A percentile compares a stretch with the other conserved stretches of the same genome.
phyloP scores from a whole-genome alignment of 2,329 filamentous ascomycete species.

The Pseudopyrenochaeta lycopersici region DNA sequence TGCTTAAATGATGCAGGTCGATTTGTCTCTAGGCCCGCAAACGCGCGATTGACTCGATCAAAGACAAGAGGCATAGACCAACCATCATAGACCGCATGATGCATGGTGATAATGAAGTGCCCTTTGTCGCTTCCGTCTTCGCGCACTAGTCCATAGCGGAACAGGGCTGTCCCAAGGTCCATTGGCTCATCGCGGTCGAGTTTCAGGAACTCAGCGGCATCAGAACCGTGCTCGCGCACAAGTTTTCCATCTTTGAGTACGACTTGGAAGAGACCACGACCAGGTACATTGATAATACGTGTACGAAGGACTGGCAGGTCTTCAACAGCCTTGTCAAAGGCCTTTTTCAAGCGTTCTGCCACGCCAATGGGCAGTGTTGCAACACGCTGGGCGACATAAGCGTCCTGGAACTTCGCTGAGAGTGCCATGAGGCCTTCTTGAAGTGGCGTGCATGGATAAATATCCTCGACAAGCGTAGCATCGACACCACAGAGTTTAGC shows the following conservation, averaged over 20 bases:
- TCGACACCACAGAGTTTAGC: conserved; percentile 44
- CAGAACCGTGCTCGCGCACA: conserved; percentile 37
- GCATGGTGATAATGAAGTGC: conserved; percentile 60
- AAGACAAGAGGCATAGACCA: conserved; percentile 51
- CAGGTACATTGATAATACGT: conserved; percentile 48
- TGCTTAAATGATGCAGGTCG: conserved; percentile 53
- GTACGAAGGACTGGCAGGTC: conserved; percentile 52
- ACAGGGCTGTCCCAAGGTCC: conserved; percentile 51
- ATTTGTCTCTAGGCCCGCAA: conserved; percentile 32
- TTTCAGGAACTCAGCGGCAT: conserved; percentile 45
- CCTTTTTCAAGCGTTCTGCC: conserved; percentile 41
- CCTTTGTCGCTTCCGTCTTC: conserved; percentile 27
- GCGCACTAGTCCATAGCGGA: conserved; percentile 49
- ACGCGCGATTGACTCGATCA: conserved; percentile 45
- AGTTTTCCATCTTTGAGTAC: conserved; percentile 43
- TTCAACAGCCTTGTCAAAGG: conserved; percentile 47
- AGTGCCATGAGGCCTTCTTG: conserved; percentile 54
- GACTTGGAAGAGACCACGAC: conserved; percentile 51
- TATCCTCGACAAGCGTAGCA: conserved; percentile 43
- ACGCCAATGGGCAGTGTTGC: conserved; percentile 43
- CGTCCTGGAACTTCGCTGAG: conserved; percentile 47
- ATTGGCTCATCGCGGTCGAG: conserved; percentile 45
- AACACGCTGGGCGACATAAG: conserved; percentile 52
- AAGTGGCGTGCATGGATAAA: conserved; percentile 54
- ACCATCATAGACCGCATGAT: conserved; percentile 64